A percentile compares a stretch with the other conserved stretches of the same genome.
Conservation (phyloP, 2,329 filamentous ascomycete genomes). For the Pyrenochaeta sp. region DNA sequence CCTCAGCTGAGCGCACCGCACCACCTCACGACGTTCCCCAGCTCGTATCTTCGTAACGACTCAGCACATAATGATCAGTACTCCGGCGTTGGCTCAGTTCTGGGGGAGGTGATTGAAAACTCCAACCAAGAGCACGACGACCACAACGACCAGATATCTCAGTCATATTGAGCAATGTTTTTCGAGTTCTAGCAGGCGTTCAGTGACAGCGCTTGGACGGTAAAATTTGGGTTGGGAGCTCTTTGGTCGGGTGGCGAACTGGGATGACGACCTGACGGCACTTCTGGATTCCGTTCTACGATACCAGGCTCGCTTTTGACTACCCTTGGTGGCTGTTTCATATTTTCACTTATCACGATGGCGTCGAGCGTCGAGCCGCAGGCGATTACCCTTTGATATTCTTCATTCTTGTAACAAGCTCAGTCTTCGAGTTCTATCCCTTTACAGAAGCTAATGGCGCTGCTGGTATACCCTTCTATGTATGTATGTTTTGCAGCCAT, state of each 20-base stretch:
- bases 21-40: constrained; percentile 49
- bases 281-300: constrained; percentile 10
- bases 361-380: constrained; percentile 5
- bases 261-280: constrained; percentile 12
- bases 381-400: constrained; percentile 6
- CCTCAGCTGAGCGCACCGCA: constrained; percentile 52
- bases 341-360: constrained; percentile 6
- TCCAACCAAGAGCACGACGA: constrained; percentile 45
- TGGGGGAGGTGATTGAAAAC: constrained; percentile 48
- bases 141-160: constrained; percentile 31
- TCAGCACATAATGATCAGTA: constrained; percentile 47
- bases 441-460: constrained; percentile 25
- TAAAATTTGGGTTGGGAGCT: constrained; percentile 12
- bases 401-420: constrained; percentile 7
- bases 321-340: constrained; percentile 36
- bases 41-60: constrained; percentile 49
- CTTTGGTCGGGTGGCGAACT: constrained; percentile 6
- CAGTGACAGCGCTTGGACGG: constrained; percentile 5
- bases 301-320: constrained; percentile 22
- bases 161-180: constrained; percentile 25
- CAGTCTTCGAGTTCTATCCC: constrained; percentile 11
- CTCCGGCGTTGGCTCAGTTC: constrained; percentile 43
- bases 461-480: constrained; percentile 47
- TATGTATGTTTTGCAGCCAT: constrained; percentile 35
- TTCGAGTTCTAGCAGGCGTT: constrained; percentile 19